Base-by-base conservation (phyloP, 257 asterid species). In the Forsythia viridissima region DNA sequence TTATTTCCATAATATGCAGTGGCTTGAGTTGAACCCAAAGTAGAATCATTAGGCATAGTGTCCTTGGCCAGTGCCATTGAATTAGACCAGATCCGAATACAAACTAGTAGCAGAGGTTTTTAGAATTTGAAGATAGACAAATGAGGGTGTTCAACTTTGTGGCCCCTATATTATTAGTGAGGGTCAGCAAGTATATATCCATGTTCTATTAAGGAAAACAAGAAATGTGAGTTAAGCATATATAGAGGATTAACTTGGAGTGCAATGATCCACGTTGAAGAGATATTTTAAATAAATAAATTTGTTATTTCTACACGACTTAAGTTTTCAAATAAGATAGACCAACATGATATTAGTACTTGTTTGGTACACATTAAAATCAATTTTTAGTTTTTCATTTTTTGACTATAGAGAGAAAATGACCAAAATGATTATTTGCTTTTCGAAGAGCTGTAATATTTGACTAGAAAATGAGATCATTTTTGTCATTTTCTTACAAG, bases 61-160 rank as follows among this genome's bases (percentile, higher is more conserved):
- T 84, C 86, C 46, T 87, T 90, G 42, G 86, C 86, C 38, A 90
- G 85, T 11, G 89, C 92, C 96, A 92, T 92, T 5, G 86, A 51
- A 7, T 46, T 13, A 46, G 55, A 46, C 13, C 55, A 13, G 55
- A 46, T 46, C 69, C 37, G 51, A 82, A 30, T 18, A n/a, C 48
- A 71, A 10, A 30, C 37, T 44, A 24, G 34, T 6, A 46, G 41
- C 4, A 71, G 18, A 40, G 76, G 70, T 30, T 67, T 48, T 37
- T 13, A 3, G 6, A 61, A 9, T 13, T 69, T n/a, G 20, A 37
- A 39, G 39, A 73, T 40, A 16, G 43, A 37, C 34, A 30, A 30
- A 30, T 51, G 80, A 80, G 15, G 78, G 78, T 65, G 73, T 82
- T 70, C 78, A 46, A 82, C 82, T 71, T 70, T 72, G 66, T 71